Evolutionary conservation across 2,329 filamentous ascomycete species (phyloP), one percentile per base, ranked within the genome.

Genomic region (Fusarium fujikuroi): DNA sequence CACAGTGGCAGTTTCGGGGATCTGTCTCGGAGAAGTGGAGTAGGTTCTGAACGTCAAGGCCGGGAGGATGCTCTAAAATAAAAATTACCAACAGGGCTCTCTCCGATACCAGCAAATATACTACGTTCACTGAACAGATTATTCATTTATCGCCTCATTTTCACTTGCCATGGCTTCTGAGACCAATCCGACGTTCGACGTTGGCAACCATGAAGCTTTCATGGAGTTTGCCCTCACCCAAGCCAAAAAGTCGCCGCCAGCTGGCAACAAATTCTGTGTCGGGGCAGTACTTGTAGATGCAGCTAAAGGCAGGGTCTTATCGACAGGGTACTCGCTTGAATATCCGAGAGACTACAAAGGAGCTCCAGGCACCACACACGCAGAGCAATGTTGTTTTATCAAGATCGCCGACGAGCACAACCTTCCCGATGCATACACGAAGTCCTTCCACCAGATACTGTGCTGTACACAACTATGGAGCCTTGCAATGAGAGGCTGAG

Each of bases 391-490:
- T 71, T 85, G 83, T 76, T 81, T 85, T 66, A 84, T 85, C 72
- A 85, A 86, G 75, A 77, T 85, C 9, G 82, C 82, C 30, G 79
- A 84, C 21, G 60, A 77, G 40, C 70, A 84, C 52, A 72, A 76
- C 30, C 52, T n/a, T n/a, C n/a, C n/a, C n/a, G n/a, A n/a, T n/a
- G 75, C 18, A 79, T 85, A 9, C 63, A 74, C 15, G 70, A 80
- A n/a, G 80, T 83, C 8, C 75, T 86, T 6, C 82, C 83, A 1
- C 25, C 74, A 5, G 82, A 84, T 57, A 83, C 83, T n/a, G n/a
- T n/a, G n/a, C n/a, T 86, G 1, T 85, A 85, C 64, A 85, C 83
- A 9, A 85, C 83, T 12, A 85, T 85, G 83, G 84, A 85, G 65
- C 82, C 84, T 9, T 86, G 84, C 74, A 84, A 81, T 59, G 79